phyloP scores from a whole-genome alignment of 83 land plant species.

The Thuja plicata region DNA sequence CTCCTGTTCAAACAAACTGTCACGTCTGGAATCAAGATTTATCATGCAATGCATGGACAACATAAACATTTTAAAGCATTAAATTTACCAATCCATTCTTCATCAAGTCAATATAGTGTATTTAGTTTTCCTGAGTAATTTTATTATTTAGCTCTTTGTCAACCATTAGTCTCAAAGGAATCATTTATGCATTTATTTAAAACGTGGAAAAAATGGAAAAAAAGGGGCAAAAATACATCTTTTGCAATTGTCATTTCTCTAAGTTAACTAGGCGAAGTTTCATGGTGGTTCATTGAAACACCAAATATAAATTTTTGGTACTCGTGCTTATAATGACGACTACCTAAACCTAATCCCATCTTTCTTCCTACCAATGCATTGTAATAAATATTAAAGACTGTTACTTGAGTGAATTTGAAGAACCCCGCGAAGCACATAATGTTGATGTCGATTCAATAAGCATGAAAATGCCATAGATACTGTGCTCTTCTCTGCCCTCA shows the following conservation, averaged over 20 bases:
- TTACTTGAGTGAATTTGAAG: not conserved
- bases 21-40: not conserved
- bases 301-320: not conserved
- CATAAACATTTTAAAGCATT: not conserved
- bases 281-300: not conserved
- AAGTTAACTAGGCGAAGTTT: not conserved
- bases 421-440: not conserved
- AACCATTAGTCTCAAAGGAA: not conserved
- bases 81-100: not conserved
- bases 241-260: too few species aligned
- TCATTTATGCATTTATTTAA: too few species aligned
- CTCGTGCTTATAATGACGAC: not conserved
- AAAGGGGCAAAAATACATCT: not conserved
- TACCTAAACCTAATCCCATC: not conserved
- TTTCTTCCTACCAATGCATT: not conserved
- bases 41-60: not conserved
- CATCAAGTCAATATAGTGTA: not conserved
- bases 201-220: not conserved
- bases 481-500: not conserved
- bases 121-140: too few species aligned
- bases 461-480: not conserved
- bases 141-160: not conserved
- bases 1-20: not conserved
- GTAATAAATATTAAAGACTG: not conserved
- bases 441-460: not conserved